Percentiles rank a stretch among this genome's conserved stretches.
Evolutionary conservation across 495 filamentous ascomycete species (phyloP).

Genomic region (Schizothecium vesticola): DNA sequence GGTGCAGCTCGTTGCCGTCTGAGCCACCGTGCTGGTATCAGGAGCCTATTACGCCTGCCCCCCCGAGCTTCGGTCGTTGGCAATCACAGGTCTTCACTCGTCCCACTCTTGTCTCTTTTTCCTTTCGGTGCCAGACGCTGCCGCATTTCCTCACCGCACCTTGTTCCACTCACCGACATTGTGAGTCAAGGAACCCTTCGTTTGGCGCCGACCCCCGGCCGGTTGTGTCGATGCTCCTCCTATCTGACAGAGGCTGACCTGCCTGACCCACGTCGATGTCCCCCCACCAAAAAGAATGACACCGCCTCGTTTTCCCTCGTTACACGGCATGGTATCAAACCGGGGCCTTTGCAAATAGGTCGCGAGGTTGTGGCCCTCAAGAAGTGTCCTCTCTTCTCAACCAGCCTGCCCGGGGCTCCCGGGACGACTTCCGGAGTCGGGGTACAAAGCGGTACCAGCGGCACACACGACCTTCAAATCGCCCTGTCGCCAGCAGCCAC

Average conservation of each 20-base stretch:
- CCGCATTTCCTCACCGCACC: neutral
- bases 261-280: neutral
- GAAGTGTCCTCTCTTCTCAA: neutral
- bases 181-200: conserved; percentile 10
- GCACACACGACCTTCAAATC: neutral
- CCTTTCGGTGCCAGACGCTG: neutral
- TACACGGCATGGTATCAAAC: neutral
- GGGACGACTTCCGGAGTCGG: neutral
- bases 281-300: neutral
- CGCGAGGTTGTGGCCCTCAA: neutral
- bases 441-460: neutral
- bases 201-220: neutral
- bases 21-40: neutral
- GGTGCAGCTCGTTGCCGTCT: neutral
- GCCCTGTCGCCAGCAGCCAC: neutral
- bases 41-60: too few species aligned
- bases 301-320: neutral
- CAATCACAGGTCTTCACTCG: too few species aligned
- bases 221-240: neutral
- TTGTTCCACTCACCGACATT: conserved; percentile 10
- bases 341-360: neutral
- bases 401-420: neutral
- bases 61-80: neutral
- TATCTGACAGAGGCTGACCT: neutral
- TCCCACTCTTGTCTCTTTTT: neutral